Evolutionary conservation across 345 rosid genomes (phyloP), one percentile per base, ranked within the genome.

Genomic region (Salix arbutifolia): DNA sequence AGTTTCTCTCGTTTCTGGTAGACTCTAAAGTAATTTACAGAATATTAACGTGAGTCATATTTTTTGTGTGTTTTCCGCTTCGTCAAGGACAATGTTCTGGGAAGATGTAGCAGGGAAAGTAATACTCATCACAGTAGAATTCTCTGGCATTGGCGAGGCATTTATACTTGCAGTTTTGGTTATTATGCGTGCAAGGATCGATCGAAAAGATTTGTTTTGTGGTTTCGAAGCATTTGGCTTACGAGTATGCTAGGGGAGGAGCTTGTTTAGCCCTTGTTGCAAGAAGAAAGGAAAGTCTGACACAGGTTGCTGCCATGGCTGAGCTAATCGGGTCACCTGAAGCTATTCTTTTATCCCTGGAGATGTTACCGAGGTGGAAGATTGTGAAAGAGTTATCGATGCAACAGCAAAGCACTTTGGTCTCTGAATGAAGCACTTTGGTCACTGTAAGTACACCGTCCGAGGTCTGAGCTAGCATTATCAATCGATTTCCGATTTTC

Each of bases 101-200:
- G 88, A 89, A 76, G 80, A 91, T 75, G 80, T 90, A 2, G 78
- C 88, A 26, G 93, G 96, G 64, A 90, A 91, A 88, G 94, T 90
- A 1, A 79, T 89, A 48, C 83, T 91, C 58, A 85, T 90, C 77
- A 85, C 93, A 28, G 91, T 91, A 40, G 94, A 91, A 66, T 88
- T 92, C 70, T 91, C 94, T 0, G 94, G 91, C 69, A 86, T 91
- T 21, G 96, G 93, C 28, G 85, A 91, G 90, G 95, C 87, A 33
- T 33, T 33, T 33, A 33, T 4, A 33, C 0, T 33, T 33, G 35
- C 35, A 33, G 35, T 33, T 33, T 33, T 33, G 35, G 35, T 4
- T 33, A 33, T 33, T 33, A 33, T 4, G 35, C 35, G 35, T 33
- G 35, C 4, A 33, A 33, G 35, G 35, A 33, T 33, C 35, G 10